These are phyloP conservation scores for Candida vaughaniae DNA, from an alignment of 805 yeast species.

Conservation along the genomic window DNA sequence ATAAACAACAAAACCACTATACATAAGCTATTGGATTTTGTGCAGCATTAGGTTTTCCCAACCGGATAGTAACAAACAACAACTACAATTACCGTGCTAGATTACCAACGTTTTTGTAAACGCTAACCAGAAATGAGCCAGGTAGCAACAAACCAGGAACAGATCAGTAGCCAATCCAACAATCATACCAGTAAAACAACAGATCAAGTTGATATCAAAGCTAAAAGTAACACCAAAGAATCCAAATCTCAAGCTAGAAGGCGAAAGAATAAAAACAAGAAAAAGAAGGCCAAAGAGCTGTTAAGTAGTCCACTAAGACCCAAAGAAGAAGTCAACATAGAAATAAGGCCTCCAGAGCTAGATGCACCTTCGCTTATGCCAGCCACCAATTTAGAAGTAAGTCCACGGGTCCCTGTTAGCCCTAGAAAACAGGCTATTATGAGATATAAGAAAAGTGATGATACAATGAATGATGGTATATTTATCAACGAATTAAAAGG, in stretches of 20 bases:
- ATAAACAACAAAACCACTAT: neutral
- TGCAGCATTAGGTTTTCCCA: too few relatives aligned
- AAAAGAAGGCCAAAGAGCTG: slow-evolving; percentile 2
- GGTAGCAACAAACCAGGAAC: too few relatives aligned
- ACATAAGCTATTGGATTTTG: neutral
- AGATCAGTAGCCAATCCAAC: too few relatives aligned
- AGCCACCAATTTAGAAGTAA: slow-evolving; percentile 1
- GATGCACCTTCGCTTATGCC: neutral
- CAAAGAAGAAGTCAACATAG: too few relatives aligned
- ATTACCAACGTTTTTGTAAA: too few relatives aligned
- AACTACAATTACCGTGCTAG: too few relatives aligned
- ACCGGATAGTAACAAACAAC: too few relatives aligned
- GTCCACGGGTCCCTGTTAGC: slow-evolving; percentile 18
- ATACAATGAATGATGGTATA: slow-evolving; percentile 15
- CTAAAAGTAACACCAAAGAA: slow-evolving; percentile 2
- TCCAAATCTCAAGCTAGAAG: slow-evolving; percentile 1
- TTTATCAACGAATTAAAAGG: slow-evolving; percentile 29
- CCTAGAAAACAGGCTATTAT: slow-evolving; percentile 40
- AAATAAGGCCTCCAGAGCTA: slow-evolving; percentile 5
- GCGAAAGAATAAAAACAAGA: slow-evolving; percentile 9
- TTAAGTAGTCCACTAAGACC: too few relatives aligned
- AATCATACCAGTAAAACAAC: too few relatives aligned
- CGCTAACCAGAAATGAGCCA: too few relatives aligned
- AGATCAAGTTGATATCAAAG: too few relatives aligned
- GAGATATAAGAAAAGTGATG: slow-evolving; percentile 35